These are phyloP conservation scores for Naganishia vishniacii DNA, from an alignment of 768 basidiomycete species.

Conservation along the genomic window DNA sequence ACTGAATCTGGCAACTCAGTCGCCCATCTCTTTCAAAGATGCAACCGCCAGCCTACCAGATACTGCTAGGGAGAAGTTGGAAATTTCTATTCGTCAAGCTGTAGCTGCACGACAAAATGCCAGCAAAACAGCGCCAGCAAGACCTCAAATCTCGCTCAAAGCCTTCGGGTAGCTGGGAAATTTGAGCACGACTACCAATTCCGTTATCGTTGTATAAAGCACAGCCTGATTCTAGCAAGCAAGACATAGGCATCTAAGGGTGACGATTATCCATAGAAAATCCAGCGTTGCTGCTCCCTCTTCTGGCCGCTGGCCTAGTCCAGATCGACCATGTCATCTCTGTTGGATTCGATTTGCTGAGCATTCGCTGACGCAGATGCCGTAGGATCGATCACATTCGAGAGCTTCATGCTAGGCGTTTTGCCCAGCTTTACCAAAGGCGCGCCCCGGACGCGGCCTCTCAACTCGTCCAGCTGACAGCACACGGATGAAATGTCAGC, in stretches of 20 bases:
- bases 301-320: background rate
- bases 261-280: too few species aligned
- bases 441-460: conserved; percentile 9
- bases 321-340: conserved; percentile 16
- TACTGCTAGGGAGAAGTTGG: conserved; percentile 60
- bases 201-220: background rate
- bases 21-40: conserved; percentile 76
- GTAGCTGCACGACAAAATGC: conserved; percentile 47
- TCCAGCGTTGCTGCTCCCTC: too few species aligned
- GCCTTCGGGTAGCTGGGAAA: conserved; percentile 21
- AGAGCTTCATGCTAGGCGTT: conserved; percentile 15
- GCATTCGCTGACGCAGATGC: background rate
- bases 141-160: conserved; percentile 29
- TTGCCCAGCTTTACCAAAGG: conserved; percentile 6
- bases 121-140: background rate
- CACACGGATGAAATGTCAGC: background rate
- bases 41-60: conserved; percentile 65
- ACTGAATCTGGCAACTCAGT: conserved; percentile 63
- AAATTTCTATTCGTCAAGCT: conserved; percentile 70
- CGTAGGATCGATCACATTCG: conserved; percentile 17
- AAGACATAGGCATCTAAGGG: too few species aligned
- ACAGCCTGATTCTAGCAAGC: background rate
- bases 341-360: too few species aligned
- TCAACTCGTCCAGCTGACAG: conserved; percentile 19
- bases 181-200: background rate